Percentiles rank a stretch among this genome's conserved stretches.
Evolutionary conservation across 352 stramenopile species (phyloP).

Genomic region (Phytophthora fragariae): DNA sequence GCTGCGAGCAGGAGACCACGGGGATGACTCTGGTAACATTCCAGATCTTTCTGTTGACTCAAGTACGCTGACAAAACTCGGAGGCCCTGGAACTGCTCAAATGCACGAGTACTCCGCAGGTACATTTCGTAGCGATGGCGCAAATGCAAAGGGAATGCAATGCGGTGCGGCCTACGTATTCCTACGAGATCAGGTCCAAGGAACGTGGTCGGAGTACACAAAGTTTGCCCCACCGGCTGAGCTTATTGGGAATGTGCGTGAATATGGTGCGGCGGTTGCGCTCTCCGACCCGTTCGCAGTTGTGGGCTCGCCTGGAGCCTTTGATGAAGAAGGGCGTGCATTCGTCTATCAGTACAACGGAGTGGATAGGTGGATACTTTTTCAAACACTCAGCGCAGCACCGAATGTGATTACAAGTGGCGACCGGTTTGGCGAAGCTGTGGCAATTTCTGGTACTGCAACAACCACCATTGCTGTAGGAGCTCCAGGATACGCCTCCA

Average conservation of each 20-base stretch:
- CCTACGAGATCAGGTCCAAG: conserved; percentile 29
- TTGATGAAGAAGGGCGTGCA: conserved; percentile 62
- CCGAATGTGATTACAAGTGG: conserved; percentile 54
- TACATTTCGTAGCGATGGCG: conserved; percentile 69
- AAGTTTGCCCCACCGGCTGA: conserved; percentile 62
- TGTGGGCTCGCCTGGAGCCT: conserved; percentile 68
- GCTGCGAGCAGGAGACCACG: conserved; percentile 66
- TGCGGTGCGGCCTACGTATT: conserved; percentile 82
- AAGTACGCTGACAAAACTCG: conserved; percentile 49
- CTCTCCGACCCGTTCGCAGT: conserved; percentile 61
- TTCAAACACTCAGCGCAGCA: conserved; percentile 65
- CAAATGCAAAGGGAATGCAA: conserved; percentile 68
- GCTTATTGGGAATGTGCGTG: conserved; percentile 51
- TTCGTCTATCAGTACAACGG: conserved; percentile 82
- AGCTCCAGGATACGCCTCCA: conserved; percentile 66
- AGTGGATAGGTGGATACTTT: conserved; percentile 58
- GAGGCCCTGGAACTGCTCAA: conserved; percentile 33
- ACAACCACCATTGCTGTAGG: conserved; percentile 68
- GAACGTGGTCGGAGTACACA: conserved; percentile 59
- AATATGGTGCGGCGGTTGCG: conserved; percentile 65
- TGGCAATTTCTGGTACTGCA: conserved; percentile 65
- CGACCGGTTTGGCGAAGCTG: conserved; percentile 75
- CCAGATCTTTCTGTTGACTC: conserved; percentile 61
- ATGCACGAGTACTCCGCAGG: conserved; percentile 66
- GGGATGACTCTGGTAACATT: conserved; percentile 64